These are phyloP conservation scores for Barnettozyma hawaiiensis DNA, from an alignment of 1,139 yeast species.

Conservation along the genomic window DNA sequence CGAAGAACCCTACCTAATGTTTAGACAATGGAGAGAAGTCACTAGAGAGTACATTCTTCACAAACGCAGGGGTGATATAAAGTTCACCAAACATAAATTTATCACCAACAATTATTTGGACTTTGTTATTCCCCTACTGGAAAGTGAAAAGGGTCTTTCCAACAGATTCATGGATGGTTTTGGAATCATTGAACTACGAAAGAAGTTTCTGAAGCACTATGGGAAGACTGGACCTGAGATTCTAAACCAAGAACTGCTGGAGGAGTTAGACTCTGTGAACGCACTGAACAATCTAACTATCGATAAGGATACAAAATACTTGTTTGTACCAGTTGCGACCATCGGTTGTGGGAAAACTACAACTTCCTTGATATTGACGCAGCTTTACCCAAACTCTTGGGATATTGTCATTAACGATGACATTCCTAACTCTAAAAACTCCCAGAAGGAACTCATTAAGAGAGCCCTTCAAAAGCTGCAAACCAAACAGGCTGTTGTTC, in stretches of 20 bases:
- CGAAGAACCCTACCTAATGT: conserved; percentile 90
- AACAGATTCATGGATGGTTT: conserved; percentile 48
- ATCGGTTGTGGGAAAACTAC: conserved; percentile 97
- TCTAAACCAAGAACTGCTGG: conserved; percentile 31
- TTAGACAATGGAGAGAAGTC: conserved; percentile 85
- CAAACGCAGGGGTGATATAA: conserved; percentile 38
- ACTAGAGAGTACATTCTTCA: conserved; percentile 55
- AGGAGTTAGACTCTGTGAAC: conserved; percentile 30
- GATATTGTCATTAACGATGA: conserved; percentile 85
- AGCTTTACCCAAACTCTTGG: conserved; percentile 55
- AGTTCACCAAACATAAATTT: conserved; percentile 46
- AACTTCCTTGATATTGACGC: conserved; percentile 52
- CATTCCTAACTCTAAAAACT: conserved; percentile 41
- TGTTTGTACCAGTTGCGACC: conserved; percentile 79
- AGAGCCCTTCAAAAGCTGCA: conserved; percentile 40
- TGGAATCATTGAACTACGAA: conserved; percentile 73
- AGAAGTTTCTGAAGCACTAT: conserved; percentile 43
- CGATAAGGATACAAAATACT: conserved; percentile 42
- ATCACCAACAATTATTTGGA: conserved; percentile 65
- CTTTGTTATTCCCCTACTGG: conserved; percentile 54
- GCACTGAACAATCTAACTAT: conserved; percentile 27
- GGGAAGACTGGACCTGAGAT: conserved; percentile 45
- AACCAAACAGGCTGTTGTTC: conserved; percentile 47
- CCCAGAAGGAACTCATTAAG: conserved; percentile 46
- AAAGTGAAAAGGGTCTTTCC: conserved; percentile 39